Conservation (phyloP, 2,329 filamentous ascomycete species). For the Aspergillus sp. region DNA sequence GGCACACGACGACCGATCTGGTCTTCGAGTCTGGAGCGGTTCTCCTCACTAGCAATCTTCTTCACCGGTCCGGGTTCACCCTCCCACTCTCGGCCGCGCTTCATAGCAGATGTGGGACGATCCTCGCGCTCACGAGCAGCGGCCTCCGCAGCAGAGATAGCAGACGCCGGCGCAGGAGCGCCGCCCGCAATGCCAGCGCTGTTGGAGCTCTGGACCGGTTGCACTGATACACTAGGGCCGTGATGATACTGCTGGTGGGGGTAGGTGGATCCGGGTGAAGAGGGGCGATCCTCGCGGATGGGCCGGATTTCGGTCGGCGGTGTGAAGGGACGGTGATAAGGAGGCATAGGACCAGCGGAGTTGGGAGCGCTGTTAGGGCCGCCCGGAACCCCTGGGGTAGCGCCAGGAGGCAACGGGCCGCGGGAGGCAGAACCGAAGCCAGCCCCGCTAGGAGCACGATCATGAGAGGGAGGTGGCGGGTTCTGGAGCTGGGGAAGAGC, state of each 20-base stretch:
- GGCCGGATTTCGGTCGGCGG: slow-evolving; percentile 83
- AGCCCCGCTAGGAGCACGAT: slow-evolving; percentile 40
- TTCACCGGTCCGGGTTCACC: slow-evolving; percentile 72
- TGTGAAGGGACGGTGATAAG: slow-evolving; percentile 75
- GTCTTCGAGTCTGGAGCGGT: slow-evolving; percentile 82
- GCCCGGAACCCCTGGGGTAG: slow-evolving; percentile 50
- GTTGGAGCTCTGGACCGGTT: slow-evolving; percentile 37
- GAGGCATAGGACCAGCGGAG: slow-evolving; percentile 64
- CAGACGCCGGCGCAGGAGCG: slow-evolving; percentile 68
- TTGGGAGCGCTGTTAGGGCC: slow-evolving; percentile 60
- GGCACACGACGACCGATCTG: slow-evolving; percentile 77
- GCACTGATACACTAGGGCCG: slow-evolving; percentile 65
- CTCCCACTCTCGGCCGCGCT: slow-evolving; percentile 92
- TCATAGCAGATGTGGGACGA: slow-evolving; percentile 77
- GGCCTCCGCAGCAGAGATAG: slow-evolving; percentile 69
- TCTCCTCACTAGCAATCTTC: slow-evolving; percentile 88
- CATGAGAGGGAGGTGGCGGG: slow-evolving; percentile 48
- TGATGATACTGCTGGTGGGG: slow-evolving; percentile 80
- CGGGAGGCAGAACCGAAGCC: slow-evolving; percentile 41
- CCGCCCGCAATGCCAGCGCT: slow-evolving; percentile 68
- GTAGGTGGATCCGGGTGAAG: slow-evolving; percentile 89
- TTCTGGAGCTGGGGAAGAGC: slow-evolving; percentile 57
- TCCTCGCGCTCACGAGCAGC: slow-evolving; percentile 70
- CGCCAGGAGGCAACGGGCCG: slow-evolving; percentile 49
- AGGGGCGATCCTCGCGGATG: slow-evolving; percentile 79